Base-by-base conservation (phyloP, 192 early-diverging fungal species). In the Gonapodya sp. region DNA sequence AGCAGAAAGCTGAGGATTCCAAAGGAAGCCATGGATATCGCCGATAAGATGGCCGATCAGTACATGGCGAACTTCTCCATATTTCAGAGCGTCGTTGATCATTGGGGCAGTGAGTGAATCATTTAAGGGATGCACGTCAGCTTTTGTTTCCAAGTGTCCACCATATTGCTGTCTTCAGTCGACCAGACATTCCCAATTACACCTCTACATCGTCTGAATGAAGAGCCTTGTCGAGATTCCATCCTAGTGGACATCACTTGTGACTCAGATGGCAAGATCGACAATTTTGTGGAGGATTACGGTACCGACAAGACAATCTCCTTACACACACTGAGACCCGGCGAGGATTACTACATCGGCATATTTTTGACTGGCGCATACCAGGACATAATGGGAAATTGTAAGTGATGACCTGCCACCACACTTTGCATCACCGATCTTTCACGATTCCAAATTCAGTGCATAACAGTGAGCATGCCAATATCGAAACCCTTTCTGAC, bases 351-450 rank as follows among this genome's bases (percentile, higher is more conserved):
- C 46, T 64, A 64, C 46, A 64, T 64, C 24, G 46, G 46, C 8
- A 64, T 64, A 64, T 64, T 64, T 64, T 64, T 64, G 46, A 64
- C 46, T 8, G 46, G 46, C 8, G 46, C 46, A 24, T 64, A 64
- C 24, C 46, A 64, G 46, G 46, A 64, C 46, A 64, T 64, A 64
- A 64, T 64, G 46, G 46, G 46, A 64, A 64, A 64, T 64, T 64
- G 46, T 64, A 64, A 64, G 46, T 24, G 24, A 64, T 16, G 8
- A 16, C 24, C 46, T 64, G n/a, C 46, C 46, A 64, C 24, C 46
- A 64, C 8, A 16, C 8, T 64, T 24, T 8, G 24, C 24, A 64
- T 64, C 46, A 24, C 8, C 8, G 24, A 64, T 24, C 24, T 64
- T 16, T 64, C 46, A 8, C 46, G 24, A 8, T 64, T 64, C 24